Evolutionary conservation across 352 stramenopile genomes (phyloP), one percentile per base, ranked within the genome.

Genomic region (Globisporangium yorkense): DNA sequence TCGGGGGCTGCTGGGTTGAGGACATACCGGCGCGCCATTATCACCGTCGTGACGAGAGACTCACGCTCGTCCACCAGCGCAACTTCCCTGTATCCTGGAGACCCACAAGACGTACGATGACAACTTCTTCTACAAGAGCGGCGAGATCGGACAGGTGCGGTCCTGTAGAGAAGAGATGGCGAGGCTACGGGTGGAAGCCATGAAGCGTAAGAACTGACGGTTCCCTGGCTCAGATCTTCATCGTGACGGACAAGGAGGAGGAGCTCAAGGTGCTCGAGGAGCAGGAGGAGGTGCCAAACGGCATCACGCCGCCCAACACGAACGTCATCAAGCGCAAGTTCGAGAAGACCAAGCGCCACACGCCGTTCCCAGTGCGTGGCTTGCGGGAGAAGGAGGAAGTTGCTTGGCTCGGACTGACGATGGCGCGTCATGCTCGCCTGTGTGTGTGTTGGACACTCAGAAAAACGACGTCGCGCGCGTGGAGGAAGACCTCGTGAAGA

Each of bases 61-160:
- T 45, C 24, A 37, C 12, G 46, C 13, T 12, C 16, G 24, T 27
- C 31, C 12, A 39, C 5, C 59, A 95, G 85, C 78, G n/a, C 81
- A 95, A 70, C 61, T 95, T 52, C 85, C 85, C 49, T 85, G 71
- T 31, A 92, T 95, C 61, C 51, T 95, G 24, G 85, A 95, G 71
- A 95, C 83, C 3, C 85, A 95, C 74, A 95, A 95, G 67, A 95
- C 85, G 16, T 95, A 95, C 56, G 85, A 95, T 48, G 83, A 93
- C 60, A 91, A 89, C 40, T 85, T 93, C 39, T 89, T 93, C 43
- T 95, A 95, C 73, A 95, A 95, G 56, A 92, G 83, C 48, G 81
- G 83, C 43, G 85, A 95, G 57, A 92, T 95, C 41, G 85, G 85
- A 54, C 85, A 94, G 69, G 83, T 89, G 39, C 10, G 51, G 16